phyloP scores from a whole-genome alignment of 106 monocot genomes.

The Phalaenopsis equestris region DNA sequence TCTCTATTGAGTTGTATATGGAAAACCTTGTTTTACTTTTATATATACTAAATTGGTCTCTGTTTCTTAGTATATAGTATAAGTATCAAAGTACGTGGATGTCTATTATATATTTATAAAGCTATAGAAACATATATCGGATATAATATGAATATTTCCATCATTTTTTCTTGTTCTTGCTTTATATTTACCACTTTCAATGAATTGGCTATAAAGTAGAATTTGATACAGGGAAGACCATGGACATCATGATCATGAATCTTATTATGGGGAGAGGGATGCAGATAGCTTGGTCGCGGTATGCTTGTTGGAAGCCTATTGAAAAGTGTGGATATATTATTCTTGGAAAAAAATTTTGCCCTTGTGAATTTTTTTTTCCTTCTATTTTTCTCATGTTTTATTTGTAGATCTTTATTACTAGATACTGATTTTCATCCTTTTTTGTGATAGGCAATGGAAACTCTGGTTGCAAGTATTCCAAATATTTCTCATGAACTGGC shows the following conservation, averaged over 20 bases:
- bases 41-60: not conserved
- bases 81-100: not conserved
- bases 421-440: not conserved
- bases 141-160: not conserved
- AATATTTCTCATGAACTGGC: constrained; percentile 42
- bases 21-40: not conserved
- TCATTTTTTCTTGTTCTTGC: not conserved
- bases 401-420: not conserved
- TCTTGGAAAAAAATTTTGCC: not conserved
- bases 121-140: not conserved
- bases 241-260: constrained; percentile 87
- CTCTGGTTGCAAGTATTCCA: constrained; percentile 59
- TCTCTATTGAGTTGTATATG: not conserved
- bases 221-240: constrained; percentile 65
- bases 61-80: not conserved
- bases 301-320: constrained; percentile 22
- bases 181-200: not conserved
- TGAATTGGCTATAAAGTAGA: not conserved
- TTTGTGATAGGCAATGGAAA: constrained; percentile 74
- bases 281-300: constrained; percentile 89
- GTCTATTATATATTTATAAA: not conserved
- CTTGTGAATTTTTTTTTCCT: not conserved
- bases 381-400: not conserved
- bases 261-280: constrained; percentile 94
- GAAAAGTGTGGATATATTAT: not conserved